Percentiles rank a stretch among this genome's conserved stretches.
These are phyloP conservation scores for Hypoxylon sp. DNA, from an alignment of 2,329 filamentous ascomycete genomes.

Conservation along the genomic window DNA sequence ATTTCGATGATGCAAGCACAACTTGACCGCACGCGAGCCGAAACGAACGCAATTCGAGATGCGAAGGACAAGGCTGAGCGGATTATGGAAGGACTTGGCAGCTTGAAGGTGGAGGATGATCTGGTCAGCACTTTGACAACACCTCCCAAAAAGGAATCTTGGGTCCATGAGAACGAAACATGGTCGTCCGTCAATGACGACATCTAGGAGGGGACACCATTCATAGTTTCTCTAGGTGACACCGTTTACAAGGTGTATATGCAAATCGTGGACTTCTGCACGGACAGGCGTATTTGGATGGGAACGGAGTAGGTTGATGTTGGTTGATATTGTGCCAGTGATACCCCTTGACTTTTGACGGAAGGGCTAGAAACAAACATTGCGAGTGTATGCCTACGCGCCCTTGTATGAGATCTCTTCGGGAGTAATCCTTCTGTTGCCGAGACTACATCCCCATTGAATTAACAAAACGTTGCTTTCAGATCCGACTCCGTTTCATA, in stretches of 20 bases:
- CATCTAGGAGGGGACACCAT: slow-evolving; percentile 27
- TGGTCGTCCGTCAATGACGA: slow-evolving; percentile 46
- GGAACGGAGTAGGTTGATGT: slow-evolving; percentile 21
- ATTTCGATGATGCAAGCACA: slow-evolving; percentile 74
- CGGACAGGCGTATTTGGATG: slow-evolving; percentile 2
- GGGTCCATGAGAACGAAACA: slow-evolving; percentile 37
- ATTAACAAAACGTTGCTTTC: slow-evolving; percentile 6
- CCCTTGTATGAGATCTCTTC: not conserved
- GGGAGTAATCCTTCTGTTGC: slow-evolving; percentile 2
- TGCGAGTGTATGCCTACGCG: not conserved
- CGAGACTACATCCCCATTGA: not conserved
- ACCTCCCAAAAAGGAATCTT: slow-evolving; percentile 27
- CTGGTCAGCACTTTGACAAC: slow-evolving; percentile 23
- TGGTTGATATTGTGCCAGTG: slow-evolving; percentile 29
- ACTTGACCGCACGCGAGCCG: slow-evolving; percentile 75
- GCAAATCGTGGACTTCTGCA: not conserved
- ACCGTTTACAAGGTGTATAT: not conserved
- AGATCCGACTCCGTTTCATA: slow-evolving; percentile 18
- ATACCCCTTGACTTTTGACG: slow-evolving; percentile 43
- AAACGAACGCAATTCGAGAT: slow-evolving; percentile 81
- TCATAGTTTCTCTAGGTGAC: not conserved
- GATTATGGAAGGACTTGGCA: slow-evolving; percentile 78
- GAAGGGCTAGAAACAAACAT: slow-evolving; percentile 3
- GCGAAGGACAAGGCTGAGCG: slow-evolving; percentile 80
- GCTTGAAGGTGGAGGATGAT: slow-evolving; percentile 59